Conservation (phyloP, 768 basidiomycete species). For the Postia placenta region DNA sequence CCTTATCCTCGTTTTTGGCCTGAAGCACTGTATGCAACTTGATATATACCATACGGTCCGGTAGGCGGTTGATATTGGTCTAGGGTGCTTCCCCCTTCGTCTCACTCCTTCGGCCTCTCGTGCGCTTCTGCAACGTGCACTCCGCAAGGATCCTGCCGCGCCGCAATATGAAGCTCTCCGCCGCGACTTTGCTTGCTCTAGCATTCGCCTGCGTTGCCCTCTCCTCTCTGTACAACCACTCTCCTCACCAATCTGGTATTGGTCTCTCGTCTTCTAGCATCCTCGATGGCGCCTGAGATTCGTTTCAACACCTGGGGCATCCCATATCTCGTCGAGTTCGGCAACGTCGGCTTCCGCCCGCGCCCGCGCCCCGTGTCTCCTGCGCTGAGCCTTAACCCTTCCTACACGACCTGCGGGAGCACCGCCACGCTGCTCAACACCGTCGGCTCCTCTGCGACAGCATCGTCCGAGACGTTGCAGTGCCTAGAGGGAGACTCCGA, state of each 20-base stretch:
- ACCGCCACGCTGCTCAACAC: slow-evolving; percentile 8
- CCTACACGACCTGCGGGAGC: slow-evolving; percentile 1
- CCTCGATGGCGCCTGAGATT: slow-evolving; percentile 21
- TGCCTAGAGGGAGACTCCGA: slow-evolving; percentile 1
- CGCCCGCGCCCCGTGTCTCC: slow-evolving; percentile 7
- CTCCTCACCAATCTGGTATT: slow-evolving; percentile 14
- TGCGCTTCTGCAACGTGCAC: not conserved
- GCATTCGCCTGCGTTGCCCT: not conserved
- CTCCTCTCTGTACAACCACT: not conserved
- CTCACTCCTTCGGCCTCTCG: not conserved
- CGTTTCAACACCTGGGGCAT: slow-evolving; percentile 28
- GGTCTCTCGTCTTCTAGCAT: slow-evolving; percentile 8
- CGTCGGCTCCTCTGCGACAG: slow-evolving; percentile 8
- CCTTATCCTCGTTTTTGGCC: not conserved
- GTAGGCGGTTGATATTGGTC: not conserved
- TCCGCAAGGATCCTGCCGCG: not conserved
- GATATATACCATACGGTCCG: not conserved
- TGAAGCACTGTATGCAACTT: not conserved
- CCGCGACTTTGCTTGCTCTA: not conserved
- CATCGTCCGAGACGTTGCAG: slow-evolving; percentile 17
- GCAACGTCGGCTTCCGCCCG: slow-evolving; percentile 26
- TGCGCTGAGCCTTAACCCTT: slow-evolving; percentile 8
- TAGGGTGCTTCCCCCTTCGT: not conserved
- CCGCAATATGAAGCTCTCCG: not conserved
- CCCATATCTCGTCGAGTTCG: slow-evolving; percentile 31